Evolutionary conservation across 139 green algal genomes (phyloP).

Genomic region (Volvox africanus): DNA sequence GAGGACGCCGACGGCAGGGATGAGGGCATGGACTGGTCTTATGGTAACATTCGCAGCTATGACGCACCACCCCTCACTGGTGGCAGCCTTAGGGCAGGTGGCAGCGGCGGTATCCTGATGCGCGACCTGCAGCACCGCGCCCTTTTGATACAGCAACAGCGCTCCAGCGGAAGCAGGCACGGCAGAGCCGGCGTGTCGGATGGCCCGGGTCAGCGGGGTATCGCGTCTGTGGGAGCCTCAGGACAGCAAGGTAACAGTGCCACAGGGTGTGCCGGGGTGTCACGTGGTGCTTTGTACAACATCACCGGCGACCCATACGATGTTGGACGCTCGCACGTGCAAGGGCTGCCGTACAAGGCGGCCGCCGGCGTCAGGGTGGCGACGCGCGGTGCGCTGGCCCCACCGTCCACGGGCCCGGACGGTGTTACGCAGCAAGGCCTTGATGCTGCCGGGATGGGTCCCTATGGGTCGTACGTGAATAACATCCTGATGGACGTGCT

Average conservation of each 20-base stretch:
- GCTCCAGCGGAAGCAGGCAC: background rate
- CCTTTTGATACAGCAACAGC: background rate
- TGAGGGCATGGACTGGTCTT: background rate
- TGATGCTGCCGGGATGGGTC: background rate
- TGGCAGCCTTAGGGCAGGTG: background rate
- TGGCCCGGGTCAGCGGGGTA: too few relatives aligned
- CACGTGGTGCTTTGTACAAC: too few relatives aligned
- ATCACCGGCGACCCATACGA: too few relatives aligned
- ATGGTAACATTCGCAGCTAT: background rate
- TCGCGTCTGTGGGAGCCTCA: too few relatives aligned
- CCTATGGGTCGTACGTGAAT: background rate
- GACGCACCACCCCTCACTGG: background rate
- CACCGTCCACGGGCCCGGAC: too few relatives aligned
- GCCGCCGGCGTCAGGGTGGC: too few relatives aligned
- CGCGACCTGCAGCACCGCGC: slow-evolving; percentile 39
- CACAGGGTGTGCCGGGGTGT: too few relatives aligned
- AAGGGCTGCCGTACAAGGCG: too few relatives aligned
- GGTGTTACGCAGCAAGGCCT: background rate
- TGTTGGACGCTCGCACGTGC: too few relatives aligned
- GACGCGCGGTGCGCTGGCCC: too few relatives aligned
- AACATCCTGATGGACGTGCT: background rate
- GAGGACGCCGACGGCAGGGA: background rate
- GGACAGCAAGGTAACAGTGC: too few relatives aligned
- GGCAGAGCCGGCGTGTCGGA: background rate
- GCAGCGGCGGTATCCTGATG: slow-evolving; percentile 6